Conservation (phyloP, 805 yeast genomes). For the Grigorovia yakushimaensis region DNA sequence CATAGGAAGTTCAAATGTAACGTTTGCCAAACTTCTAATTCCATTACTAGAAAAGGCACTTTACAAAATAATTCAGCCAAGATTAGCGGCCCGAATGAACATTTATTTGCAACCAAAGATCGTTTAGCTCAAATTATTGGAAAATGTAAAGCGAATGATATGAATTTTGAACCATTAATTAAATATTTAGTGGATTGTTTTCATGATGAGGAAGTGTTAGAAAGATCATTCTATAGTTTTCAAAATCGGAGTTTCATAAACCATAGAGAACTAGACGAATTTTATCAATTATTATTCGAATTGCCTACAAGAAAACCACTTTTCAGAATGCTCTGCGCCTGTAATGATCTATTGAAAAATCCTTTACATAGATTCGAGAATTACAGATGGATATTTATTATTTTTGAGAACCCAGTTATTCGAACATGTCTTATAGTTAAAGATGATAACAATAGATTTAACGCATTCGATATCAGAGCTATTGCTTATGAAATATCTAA, state of each 20-base stretch:
- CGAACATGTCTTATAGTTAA: conserved; percentile 35
- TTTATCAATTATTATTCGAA: conserved; percentile 37
- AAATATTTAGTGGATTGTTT: conserved; percentile 39
- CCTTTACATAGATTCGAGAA: conserved; percentile 27
- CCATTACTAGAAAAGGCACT: conserved; percentile 4
- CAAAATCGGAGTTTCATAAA: conserved; percentile 30
- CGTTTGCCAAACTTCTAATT: conserved; percentile 44
- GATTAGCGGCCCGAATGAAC: neutral
- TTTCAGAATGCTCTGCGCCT: conserved; percentile 42
- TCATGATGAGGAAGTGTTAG: conserved; percentile 37
- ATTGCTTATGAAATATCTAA: conserved; percentile 62
- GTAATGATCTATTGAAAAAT: conserved; percentile 42
- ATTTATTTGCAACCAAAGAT: conserved; percentile 1
- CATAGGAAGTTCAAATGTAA: conserved; percentile 45
- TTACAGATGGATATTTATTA: conserved; percentile 50
- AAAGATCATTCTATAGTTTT: conserved; percentile 40
- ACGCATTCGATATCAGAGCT: conserved; percentile 43
- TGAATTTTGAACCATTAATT: conserved; percentile 38
- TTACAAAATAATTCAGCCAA: neutral
- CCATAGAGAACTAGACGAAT: conserved; percentile 35
- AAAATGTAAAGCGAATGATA: conserved; percentile 1
- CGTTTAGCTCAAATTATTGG: conserved; percentile 6
- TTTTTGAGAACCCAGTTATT: conserved; percentile 61
- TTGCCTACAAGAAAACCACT: conserved; percentile 57
- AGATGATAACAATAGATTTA: conserved; percentile 16